phyloP scores from a whole-genome alignment of 2,329 filamentous ascomycete genomes.

The Incumbomyces lentus region DNA sequence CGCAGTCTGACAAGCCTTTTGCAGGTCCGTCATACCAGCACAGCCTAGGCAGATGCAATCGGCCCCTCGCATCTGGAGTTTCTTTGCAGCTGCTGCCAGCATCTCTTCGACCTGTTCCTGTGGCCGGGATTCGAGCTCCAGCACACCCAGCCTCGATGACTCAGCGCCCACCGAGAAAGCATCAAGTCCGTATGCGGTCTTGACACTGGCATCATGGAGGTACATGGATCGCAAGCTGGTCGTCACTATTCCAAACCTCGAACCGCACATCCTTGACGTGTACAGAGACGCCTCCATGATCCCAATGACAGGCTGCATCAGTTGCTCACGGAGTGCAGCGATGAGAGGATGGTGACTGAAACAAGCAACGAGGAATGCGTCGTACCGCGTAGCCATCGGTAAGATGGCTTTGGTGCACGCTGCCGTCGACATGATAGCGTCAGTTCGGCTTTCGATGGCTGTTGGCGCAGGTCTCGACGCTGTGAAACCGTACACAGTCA shows the following conservation, averaged over 20 bases:
- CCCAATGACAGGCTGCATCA: slow-evolving; percentile 35
- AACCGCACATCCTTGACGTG: slow-evolving; percentile 39
- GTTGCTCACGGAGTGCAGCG: slow-evolving; percentile 37
- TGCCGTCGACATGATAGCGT: slow-evolving; percentile 42
- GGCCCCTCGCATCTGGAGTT: slow-evolving; percentile 33
- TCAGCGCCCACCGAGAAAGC: slow-evolving; percentile 35
- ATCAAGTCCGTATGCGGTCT: slow-evolving; percentile 31
- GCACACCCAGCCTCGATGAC: slow-evolving; percentile 33
- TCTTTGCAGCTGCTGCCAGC: slow-evolving; percentile 31
- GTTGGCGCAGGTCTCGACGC: slow-evolving; percentile 38
- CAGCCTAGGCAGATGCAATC: slow-evolving; percentile 39
- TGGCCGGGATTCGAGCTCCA: slow-evolving; percentile 35
- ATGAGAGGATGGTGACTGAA: slow-evolving; percentile 41
- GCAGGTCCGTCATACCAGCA: slow-evolving; percentile 41
- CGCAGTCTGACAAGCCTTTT: slow-evolving; percentile 35
- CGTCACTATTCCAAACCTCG: slow-evolving; percentile 36
- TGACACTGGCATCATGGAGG: slow-evolving; percentile 31
- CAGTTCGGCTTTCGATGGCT: slow-evolving; percentile 42
- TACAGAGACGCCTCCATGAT: slow-evolving; percentile 45
- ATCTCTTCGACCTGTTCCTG: slow-evolving; percentile 28
- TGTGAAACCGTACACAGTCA: slow-evolving; percentile 42
- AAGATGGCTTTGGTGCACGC: slow-evolving; percentile 37
- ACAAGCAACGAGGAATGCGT: slow-evolving; percentile 41
- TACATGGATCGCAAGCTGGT: slow-evolving; percentile 32
- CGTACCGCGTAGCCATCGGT: slow-evolving; percentile 32